These are phyloP conservation scores for Cladophialophora yegresii DNA, from an alignment of 2,329 filamentous ascomycete species.

Conservation along the genomic window DNA sequence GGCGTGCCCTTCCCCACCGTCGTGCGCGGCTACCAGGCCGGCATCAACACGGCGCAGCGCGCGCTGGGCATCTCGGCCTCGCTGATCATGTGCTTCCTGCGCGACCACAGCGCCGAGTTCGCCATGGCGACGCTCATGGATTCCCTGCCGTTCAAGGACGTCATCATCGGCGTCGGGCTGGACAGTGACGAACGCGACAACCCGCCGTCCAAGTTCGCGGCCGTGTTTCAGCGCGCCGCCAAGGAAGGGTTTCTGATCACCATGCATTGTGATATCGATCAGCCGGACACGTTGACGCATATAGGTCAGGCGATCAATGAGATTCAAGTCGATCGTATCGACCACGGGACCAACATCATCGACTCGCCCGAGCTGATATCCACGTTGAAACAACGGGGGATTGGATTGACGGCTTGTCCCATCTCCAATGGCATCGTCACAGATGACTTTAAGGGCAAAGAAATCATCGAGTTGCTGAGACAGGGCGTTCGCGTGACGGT, in stretches of 20 bases:
- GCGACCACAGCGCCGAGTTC: slow-evolving; percentile 41
- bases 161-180: slow-evolving; percentile 36
- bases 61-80: slow-evolving; percentile 67
- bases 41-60: slow-evolving; percentile 60
- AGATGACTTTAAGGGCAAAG: slow-evolving; percentile 31
- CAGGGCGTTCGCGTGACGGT: slow-evolving; percentile 35
- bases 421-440: slow-evolving; percentile 36
- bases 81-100: slow-evolving; percentile 71
- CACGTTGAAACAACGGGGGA: slow-evolving; percentile 18
- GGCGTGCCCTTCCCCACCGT: slow-evolving; percentile 66
- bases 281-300: slow-evolving; percentile 52
- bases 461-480: slow-evolving; percentile 31
- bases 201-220: slow-evolving; percentile 35
- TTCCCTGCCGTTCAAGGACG: slow-evolving; percentile 35
- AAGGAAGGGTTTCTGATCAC: slow-evolving; percentile 51
- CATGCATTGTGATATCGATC: slow-evolving; percentile 56
- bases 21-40: slow-evolving; percentile 63
- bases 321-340: slow-evolving; percentile 36
- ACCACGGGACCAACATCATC: slow-evolving; percentile 37
- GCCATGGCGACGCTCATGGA: slow-evolving; percentile 36
- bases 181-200: slow-evolving; percentile 36
- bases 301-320: slow-evolving; percentile 42
- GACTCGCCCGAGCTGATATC: slow-evolving; percentile 29
- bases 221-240: slow-evolving; percentile 33
- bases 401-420: slow-evolving; percentile 37